A percentile compares a stretch with the other conserved stretches of the same genome.
phyloP scores from a whole-genome alignment of 331 rosid species.

The Quercus lobata region DNA sequence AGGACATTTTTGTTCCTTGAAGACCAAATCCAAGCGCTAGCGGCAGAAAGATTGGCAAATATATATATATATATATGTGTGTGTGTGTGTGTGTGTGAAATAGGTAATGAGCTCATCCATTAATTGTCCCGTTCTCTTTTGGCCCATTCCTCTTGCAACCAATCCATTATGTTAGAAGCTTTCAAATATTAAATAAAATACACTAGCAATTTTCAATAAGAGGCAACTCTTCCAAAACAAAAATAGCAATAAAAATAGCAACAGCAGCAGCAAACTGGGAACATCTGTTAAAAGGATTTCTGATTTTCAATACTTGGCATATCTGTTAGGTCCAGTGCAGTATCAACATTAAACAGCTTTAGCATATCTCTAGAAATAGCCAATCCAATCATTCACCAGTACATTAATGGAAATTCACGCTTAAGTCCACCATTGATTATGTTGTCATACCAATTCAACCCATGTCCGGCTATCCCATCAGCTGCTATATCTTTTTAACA shows the following conservation, averaged over 20 bases:
- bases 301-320: constrained; percentile 27
- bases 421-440: constrained; percentile 58
- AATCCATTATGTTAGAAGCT: no score
- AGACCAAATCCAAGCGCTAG: no score
- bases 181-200: no score
- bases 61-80: no score
- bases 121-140: no score
- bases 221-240: background rate
- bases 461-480: constrained; percentile 60
- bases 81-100: no score
- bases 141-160: no score
- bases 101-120: no score
- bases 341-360: constrained; percentile 42
- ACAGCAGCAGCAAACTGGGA: background rate
- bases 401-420: constrained; percentile 48
- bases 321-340: constrained; percentile 27
- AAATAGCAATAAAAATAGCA: no score
- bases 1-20: no score
- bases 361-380: constrained; percentile 60
- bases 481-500: constrained; percentile 73
- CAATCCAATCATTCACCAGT: constrained; percentile 67
- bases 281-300: constrained; percentile 30
- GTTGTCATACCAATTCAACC: constrained; percentile 54
- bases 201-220: background rate
- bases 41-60: no score